Percentiles rank a stretch among this genome's conserved stretches.
Conservation (phyloP, 2,329 filamentous ascomycete genomes). For the Cordyceps pruinosa region DNA sequence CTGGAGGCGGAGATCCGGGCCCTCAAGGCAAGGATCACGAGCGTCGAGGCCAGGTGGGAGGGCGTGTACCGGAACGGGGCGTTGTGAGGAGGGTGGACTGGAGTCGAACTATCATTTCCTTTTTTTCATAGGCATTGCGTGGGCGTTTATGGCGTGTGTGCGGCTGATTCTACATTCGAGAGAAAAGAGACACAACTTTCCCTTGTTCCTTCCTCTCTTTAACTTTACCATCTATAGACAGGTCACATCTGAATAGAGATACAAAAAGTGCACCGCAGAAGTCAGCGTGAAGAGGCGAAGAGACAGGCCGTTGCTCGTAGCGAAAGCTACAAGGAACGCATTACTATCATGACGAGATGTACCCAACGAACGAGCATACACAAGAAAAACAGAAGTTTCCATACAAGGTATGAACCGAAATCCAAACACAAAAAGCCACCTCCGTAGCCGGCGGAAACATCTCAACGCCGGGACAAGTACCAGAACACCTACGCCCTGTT, state of each 20-base stretch:
- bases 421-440: not conserved
- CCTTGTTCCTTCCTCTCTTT: not conserved
- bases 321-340: not conserved
- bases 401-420: too few relatives aligned
- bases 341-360: not conserved
- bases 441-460: not conserved
- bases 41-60: conserved; percentile 56
- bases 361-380: too few relatives aligned
- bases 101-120: not conserved
- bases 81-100: conserved; percentile 10
- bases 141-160: conserved; percentile 9
- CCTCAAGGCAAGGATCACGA: conserved; percentile 56
- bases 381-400: not conserved
- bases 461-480: not conserved
- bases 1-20: conserved; percentile 69
- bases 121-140: conserved; percentile 12
- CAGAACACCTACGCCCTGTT: not conserved
- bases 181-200: not conserved
- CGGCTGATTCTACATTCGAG: too few relatives aligned
- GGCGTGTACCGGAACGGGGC: conserved; percentile 38
- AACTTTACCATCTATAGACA: not conserved
- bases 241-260: not conserved
- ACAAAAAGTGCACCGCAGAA: not conserved
- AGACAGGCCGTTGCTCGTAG: not conserved
- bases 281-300: not conserved